Percentiles rank a stretch among this genome's conserved stretches.
These are phyloP conservation scores for Helianthus annuus DNA, from an alignment of 129 eudicot species.

Conservation along the genomic window DNA sequence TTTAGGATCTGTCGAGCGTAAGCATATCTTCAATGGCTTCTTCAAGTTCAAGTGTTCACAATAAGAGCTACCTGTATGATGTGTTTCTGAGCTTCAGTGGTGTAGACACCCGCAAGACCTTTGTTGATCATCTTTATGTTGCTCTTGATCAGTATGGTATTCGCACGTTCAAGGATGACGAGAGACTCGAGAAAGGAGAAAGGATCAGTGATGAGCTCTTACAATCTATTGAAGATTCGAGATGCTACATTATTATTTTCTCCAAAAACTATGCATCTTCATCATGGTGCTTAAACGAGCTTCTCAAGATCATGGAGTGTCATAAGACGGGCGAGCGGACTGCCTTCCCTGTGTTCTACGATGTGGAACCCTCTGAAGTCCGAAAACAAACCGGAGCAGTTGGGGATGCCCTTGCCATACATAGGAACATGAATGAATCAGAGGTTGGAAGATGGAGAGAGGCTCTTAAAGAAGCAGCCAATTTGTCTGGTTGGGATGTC, in stretches of 20 bases:
- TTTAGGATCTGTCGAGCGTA: too few relatives aligned
- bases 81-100: conserved; percentile 1
- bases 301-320: neutral
- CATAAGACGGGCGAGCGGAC: neutral
- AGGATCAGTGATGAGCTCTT: neutral
- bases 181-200: conserved; percentile 3
- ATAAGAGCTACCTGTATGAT: neutral
- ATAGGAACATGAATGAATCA: neutral
- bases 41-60: neutral
- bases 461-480: neutral
- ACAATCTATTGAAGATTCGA: neutral
- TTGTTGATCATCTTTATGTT: neutral
- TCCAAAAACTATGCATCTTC: neutral
- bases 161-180: neutral
- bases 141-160: neutral
- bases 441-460: neutral
- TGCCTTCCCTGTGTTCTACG: neutral
- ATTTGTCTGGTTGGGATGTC: conserved; percentile 3
- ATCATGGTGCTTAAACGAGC: conserved; percentile 4
- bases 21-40: neutral
- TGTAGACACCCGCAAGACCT: neutral
- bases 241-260: neutral
- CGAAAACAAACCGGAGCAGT: conserved; percentile 1
- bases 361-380: neutral
- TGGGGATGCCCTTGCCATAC: neutral